Base-by-base conservation (phyloP, 768 basidiomycete genomes). In the Inosperma sp. region DNA sequence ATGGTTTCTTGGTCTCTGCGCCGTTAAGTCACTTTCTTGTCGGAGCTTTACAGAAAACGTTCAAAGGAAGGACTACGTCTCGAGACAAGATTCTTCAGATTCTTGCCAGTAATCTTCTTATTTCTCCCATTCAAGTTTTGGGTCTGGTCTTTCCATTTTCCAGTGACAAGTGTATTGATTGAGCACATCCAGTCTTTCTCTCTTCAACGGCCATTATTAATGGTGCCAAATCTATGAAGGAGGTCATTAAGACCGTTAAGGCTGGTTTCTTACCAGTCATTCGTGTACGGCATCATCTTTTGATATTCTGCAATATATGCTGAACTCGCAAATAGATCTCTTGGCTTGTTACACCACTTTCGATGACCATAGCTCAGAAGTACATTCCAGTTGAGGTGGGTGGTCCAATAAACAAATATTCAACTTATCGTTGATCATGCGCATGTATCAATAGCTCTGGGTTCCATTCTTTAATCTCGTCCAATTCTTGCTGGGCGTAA, bases 391-490 rank as follows among this genome's bases (percentile, higher is more conserved):
- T 85, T 17, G 86, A 91, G 65, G 86, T 86, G 55, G 49, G 14
- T 25, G 17, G 30, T 19, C 40, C 14, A 26, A 31, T 29, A 13
- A 7, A 5, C 45, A 7, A 42, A 17, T 48, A 13, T 35, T 35
- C 1, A 5, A 42, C 26, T 57, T 44, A 54, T 17, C 49, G 9
- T 17, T 47, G 17, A 35, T 42, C 48, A 9, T 43, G 33, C 5
- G 25, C n/a, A n/a, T n/a, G 6, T 39, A 19, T n/a, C 27, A 41
- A 13, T 56, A 89, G 86, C 74, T 91, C 36, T 92, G 91, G 90
- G 86, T 88, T 0, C 86, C 87, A 7, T 94, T 88, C 72, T 93
- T 93, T 77, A 91, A 84, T 65, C 59, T 78, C 29, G 71, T 93
- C 34, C 81, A 83, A 63, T 91, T 93, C 63, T 64, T 80, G 17